Evolutionary conservation across 768 basidiomycete genomes (phyloP).

Genomic region (Cubamyces sp.): DNA sequence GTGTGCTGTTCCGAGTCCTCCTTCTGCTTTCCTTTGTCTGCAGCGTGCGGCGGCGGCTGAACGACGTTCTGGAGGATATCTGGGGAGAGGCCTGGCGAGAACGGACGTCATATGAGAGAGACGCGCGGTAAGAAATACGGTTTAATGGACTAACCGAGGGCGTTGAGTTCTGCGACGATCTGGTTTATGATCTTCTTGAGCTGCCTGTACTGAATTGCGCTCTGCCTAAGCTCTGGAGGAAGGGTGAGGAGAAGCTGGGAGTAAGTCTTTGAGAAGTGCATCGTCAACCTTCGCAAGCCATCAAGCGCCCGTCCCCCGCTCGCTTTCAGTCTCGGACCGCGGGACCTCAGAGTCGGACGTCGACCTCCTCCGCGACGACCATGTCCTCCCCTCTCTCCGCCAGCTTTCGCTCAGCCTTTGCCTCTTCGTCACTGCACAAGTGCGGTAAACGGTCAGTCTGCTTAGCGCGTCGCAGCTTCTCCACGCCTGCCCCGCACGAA

Average conservation of each 20-base stretch:
- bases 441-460: background rate
- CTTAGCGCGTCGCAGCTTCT: background rate
- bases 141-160: conserved; percentile 46
- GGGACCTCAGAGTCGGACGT: background rate
- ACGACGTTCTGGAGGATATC: conserved; percentile 34
- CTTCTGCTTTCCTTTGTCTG: conserved; percentile 33
- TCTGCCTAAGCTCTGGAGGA: conserved; percentile 75
- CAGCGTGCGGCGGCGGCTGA: conserved; percentile 9
- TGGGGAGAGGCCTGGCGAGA: conserved; percentile 38
- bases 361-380: background rate
- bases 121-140: background rate
- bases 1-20: conserved; percentile 3
- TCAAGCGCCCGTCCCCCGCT: conserved; percentile 9
- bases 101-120: background rate
- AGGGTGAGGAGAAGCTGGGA: conserved; percentile 62
- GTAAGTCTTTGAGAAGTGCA: conserved; percentile 81
- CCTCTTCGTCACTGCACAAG: background rate
- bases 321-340: background rate
- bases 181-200: conserved; percentile 90
- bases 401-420: background rate
- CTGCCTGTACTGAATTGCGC: conserved; percentile 88
- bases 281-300: conserved; percentile 30
- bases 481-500: background rate
- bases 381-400: background rate
- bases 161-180: conserved; percentile 75